These are phyloP conservation scores for Phyllostachys edulis DNA, from an alignment of 176 grass and related monocot genomes.

Conservation along the genomic window DNA sequence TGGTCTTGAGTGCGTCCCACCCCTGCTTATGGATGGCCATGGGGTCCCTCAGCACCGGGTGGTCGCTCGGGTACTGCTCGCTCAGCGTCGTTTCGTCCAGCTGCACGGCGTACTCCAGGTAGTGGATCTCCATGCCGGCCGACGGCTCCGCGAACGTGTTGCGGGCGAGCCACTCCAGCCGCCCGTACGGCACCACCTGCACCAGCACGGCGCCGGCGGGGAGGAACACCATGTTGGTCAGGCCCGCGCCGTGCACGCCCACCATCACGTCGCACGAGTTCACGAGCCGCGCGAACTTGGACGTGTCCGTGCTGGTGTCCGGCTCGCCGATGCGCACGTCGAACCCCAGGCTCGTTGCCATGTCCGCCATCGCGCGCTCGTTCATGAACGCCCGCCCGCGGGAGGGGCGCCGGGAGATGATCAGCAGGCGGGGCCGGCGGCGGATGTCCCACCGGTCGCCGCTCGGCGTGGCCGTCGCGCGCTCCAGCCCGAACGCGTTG, in stretches of 20 bases:
- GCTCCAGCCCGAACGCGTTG: slow-evolving; percentile 63
- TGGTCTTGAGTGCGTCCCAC: slow-evolving; percentile 68
- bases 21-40: slow-evolving; percentile 77
- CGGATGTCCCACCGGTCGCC: slow-evolving; percentile 71
- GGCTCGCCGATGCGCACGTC: slow-evolving; percentile 73
- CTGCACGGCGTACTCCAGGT: slow-evolving; percentile 79
- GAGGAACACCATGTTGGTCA: slow-evolving; percentile 96
- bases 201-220: slow-evolving; percentile 73
- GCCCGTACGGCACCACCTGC: slow-evolving; percentile 85
- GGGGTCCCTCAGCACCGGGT: slow-evolving; percentile 71
- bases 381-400: slow-evolving; percentile 56
- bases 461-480: slow-evolving; percentile 41
- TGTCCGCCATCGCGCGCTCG: slow-evolving; percentile 64
- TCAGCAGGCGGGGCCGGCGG: slow-evolving; percentile 44
- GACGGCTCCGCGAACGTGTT: slow-evolving; percentile 79
- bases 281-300: slow-evolving; percentile 84
- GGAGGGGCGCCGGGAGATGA: slow-evolving; percentile 49
- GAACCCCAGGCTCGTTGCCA: slow-evolving; percentile 66
- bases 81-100: slow-evolving; percentile 81
- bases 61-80: slow-evolving; percentile 71
- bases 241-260: slow-evolving; percentile 84
- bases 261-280: slow-evolving; percentile 95
- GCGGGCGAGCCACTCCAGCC: slow-evolving; percentile 71
- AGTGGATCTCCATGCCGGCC: slow-evolving; percentile 72
- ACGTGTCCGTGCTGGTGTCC: slow-evolving; percentile 53